phyloP scores from a whole-genome alignment of 2,329 filamentous ascomycete species.

The Emericellopsis cladophorae region DNA sequence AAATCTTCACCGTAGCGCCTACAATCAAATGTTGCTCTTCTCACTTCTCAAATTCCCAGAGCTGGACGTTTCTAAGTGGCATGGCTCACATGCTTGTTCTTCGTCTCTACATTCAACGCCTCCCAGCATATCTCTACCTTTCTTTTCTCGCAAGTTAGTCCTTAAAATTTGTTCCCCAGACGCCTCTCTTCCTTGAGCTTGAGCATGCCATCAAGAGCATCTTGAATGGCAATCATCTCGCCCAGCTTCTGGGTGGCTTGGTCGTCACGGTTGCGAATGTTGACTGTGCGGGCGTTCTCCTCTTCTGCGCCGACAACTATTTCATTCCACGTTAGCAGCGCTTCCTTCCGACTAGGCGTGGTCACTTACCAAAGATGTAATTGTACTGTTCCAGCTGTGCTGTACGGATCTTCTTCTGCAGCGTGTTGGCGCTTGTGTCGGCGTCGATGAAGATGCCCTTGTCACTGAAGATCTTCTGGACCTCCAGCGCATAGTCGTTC shows the following conservation, averaged over 20 bases:
- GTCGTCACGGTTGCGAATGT: slow-evolving; percentile 52
- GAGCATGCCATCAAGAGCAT: slow-evolving; percentile 42
- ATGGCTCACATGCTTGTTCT: too few relatives aligned
- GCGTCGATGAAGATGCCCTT: slow-evolving; percentile 56
- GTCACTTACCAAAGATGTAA: slow-evolving; percentile 57
- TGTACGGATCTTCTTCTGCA: slow-evolving; percentile 82
- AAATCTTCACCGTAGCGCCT: too few relatives aligned
- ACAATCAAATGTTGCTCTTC: too few relatives aligned
- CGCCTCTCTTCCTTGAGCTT: slow-evolving; percentile 35
- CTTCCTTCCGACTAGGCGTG: neutral
- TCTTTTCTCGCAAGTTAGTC: neutral
- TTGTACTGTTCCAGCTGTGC: slow-evolving; percentile 75
- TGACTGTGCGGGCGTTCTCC: slow-evolving; percentile 45
- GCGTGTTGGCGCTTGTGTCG: slow-evolving; percentile 53
- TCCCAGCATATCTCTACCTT: neutral
- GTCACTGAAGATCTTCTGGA: slow-evolving; percentile 54
- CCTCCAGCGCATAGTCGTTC: slow-evolving; percentile 65
- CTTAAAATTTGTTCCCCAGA: slow-evolving; percentile 18
- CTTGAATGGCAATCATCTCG: slow-evolving; percentile 42
- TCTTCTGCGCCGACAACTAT: slow-evolving; percentile 50
- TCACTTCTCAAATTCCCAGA: too few relatives aligned
- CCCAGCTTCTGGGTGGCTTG: slow-evolving; percentile 48
- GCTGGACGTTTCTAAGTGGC: too few relatives aligned
- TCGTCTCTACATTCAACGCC: neutral
- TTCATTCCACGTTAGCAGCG: too few relatives aligned